Base-by-base conservation (phyloP, 202 grass and related monocot genomes). In the Hordeum pubiflorum region DNA sequence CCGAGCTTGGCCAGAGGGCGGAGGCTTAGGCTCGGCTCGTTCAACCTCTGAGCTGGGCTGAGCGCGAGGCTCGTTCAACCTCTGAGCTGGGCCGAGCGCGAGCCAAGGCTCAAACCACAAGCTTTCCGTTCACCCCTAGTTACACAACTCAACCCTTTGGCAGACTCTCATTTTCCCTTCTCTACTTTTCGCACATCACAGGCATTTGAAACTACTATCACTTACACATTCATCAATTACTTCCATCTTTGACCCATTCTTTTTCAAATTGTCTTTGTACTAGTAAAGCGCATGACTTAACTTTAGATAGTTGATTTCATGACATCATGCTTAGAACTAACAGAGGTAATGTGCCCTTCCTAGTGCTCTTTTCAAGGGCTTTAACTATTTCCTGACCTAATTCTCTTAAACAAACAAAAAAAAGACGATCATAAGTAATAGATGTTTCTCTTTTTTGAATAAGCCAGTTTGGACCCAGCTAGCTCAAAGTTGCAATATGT, bases 201-300 rank as follows among this genome's bases (percentile, higher is more conserved):
- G 10, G 9, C 6, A 37, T 57, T 37, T 36, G n/a, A 40, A 13
- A 72, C 4, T 15, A 63, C 22, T 2, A 3, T 63, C 69, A 67
- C 6, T 75, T 39, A 69, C 72, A 21, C 60, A 84, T 3, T 48
- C 36, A 23, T 23, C 17, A 22, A 27, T 6, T 67, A 46, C 24
- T 73, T 57, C 70, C 46, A 76, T 60, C 55, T 60, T 75, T 40
- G 21, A 59, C 6, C 55, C 72, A 75, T 58, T 75, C n/a, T 7
- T 75, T 58, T 39, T 39, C 31, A 34, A 58, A 58, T 20, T 37
- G 33, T 9, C n/a, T 11, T 29, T 74, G 1, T 75, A 33, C 50
- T 38, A n/a, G 3, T 37, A 58, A 23, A 17, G 1, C 32, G 62
- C 18, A 32, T 38, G 20, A 46, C 18, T 43, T 26, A 58, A 13